Conservation (phyloP, 2,329 filamentous ascomycete species). For the Botryotinia calthae region DNA sequence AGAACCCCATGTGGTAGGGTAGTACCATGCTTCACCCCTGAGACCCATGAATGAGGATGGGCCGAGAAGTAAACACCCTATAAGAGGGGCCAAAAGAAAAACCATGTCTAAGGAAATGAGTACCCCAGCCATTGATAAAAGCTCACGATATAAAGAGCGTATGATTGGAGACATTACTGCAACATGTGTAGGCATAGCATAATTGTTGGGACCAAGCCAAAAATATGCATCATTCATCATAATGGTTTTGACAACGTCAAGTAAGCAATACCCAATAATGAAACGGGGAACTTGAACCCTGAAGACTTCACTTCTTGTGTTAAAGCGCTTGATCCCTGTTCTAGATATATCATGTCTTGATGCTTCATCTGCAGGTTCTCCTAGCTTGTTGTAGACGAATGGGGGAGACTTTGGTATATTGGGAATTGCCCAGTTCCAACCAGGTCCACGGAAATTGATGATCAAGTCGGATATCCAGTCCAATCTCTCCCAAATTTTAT, state of each 20-base stretch:
- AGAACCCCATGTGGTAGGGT: conserved; percentile 57
- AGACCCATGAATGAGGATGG: conserved; percentile 50
- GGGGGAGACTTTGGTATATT: conserved; percentile 49
- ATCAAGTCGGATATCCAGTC: conserved; percentile 57
- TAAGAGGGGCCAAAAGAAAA: conserved; percentile 59
- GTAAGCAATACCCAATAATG: conserved; percentile 58
- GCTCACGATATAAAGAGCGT: conserved; percentile 55
- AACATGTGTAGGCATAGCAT: conserved; percentile 47
- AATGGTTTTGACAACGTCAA: conserved; percentile 68
- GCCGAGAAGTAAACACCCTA: conserved; percentile 50
- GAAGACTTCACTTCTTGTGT: conserved; percentile 47
- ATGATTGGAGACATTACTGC: conserved; percentile 44
- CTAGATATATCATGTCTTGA: conserved; percentile 39
- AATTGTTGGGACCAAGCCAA: conserved; percentile 48
- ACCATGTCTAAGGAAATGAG: conserved; percentile 59
- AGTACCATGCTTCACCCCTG: conserved; percentile 59
- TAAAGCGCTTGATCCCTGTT: conserved; percentile 47
- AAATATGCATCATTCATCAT: conserved; percentile 81
- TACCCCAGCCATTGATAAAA: conserved; percentile 55
- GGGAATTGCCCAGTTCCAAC: conserved; percentile 57
- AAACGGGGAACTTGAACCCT: conserved; percentile 46
- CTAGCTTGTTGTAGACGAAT: conserved; percentile 41
- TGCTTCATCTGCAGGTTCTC: conserved; percentile 40
- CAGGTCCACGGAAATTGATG: conserved; percentile 53
- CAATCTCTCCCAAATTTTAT: conserved; percentile 50